Evolutionary conservation across 1,139 yeast species (phyloP), one percentile per base, ranked within the genome.

Genomic region (Hemisphaericaspora subhashii): DNA sequence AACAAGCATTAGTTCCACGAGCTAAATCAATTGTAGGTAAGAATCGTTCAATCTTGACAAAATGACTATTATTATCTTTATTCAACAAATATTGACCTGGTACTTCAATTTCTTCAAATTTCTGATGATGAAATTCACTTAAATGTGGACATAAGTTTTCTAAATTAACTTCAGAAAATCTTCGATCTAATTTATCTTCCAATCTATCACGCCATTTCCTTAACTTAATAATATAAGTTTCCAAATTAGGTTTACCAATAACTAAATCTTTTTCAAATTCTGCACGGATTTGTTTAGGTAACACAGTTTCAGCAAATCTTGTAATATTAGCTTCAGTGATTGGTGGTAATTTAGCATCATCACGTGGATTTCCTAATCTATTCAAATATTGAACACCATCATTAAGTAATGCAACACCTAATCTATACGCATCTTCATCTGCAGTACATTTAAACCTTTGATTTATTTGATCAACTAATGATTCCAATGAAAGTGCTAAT

Each of bases 81-180:
- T 85, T 83, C 61, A 83, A 64, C 53, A 90, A 70, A 56, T 92
- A 92, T 58, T 94, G 99, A 1, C 99, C 98, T 0, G 98, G 98
- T 42, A 94, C 83, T 60, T 94, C 98, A 45, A 94, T 88, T 39
- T 94, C 98, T 61, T 94, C 99, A 58, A 92, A 94, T 65, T 89
- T 90, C 60, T 92, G 98, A 59, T 92, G 96, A 59, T 94, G 98
- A 78, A 94, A 92, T 58, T 90, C 97, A 60, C 95, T 86, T 58
- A 94, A 72, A 52, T 90, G 98, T 20, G 98, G 97, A 56, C 97
- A 89, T 47, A 92, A 73, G 42, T 89, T 83, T 61, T 94, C 98
- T 51, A 94, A 68, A 51, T 89, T 86, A 34, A 86, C 80, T 53
- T 82, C 83, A 9, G 85, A 79, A 48, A 83, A 79, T 42, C 86